Evolutionary conservation across 345 rosid genomes (phyloP).

Genomic region (Acer campestre): DNA sequence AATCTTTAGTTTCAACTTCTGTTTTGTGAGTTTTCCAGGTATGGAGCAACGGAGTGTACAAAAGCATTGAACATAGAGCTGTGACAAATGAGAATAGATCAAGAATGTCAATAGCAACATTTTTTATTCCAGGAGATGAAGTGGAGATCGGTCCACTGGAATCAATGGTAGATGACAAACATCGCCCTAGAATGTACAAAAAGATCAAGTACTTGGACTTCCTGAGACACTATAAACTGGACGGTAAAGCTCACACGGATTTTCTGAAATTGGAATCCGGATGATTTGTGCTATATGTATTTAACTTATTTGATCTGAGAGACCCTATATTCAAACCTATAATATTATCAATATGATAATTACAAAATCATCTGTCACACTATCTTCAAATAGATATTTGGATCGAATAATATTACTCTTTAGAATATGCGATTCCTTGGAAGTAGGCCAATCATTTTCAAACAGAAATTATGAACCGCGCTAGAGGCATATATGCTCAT

Average conservation of each 20-base stretch:
- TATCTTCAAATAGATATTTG: too few species aligned
- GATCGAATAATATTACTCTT: too few species aligned
- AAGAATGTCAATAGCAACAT: constrained; percentile 28
- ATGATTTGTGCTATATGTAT: not conserved
- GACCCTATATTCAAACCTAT: not conserved
- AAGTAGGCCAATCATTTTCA: not conserved
- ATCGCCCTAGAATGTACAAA: not conserved
- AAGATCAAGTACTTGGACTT: constrained; percentile 10
- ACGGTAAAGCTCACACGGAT: constrained; percentile 17
- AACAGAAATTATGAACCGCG: too few species aligned
- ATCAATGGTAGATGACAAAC: not conserved
- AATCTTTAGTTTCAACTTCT: not conserved
- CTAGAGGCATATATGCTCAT: too few species aligned
- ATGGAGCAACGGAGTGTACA: constrained; percentile 33
- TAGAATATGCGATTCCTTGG: not conserved
- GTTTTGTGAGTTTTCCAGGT: not conserved
- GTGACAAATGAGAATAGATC: constrained; percentile 21
- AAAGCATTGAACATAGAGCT: constrained; percentile 38
- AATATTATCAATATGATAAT: too few species aligned
- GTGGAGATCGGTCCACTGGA: constrained; percentile 19
- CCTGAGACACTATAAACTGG: constrained; percentile 14
- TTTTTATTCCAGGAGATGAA: constrained; percentile 16
- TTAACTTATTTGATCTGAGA: too few species aligned
- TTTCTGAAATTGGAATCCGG: constrained; percentile 3
- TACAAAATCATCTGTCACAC: too few species aligned